These are phyloP conservation scores for Aulographum hederae DNA, from an alignment of 2,329 filamentous ascomycete species.

Conservation along the genomic window DNA sequence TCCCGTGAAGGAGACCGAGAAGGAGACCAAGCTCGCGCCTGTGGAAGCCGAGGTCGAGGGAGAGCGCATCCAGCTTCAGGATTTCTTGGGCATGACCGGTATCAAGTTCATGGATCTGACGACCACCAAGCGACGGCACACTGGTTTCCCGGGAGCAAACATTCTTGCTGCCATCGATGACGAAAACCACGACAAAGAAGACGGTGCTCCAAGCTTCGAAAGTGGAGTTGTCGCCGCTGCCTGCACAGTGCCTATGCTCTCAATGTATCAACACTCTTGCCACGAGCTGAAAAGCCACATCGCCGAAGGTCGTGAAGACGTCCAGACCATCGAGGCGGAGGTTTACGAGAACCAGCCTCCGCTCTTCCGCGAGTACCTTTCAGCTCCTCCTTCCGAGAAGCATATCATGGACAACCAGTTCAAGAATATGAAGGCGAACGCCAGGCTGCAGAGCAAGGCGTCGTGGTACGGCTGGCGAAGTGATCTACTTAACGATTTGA, in stretches of 20 bases:
- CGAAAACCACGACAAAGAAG: constrained; percentile 26
- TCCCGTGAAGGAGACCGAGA: too few relatives aligned
- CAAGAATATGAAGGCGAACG: constrained; percentile 90
- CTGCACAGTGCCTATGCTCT: constrained; percentile 81
- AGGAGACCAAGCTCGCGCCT: too few relatives aligned
- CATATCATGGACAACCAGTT: constrained; percentile 88
- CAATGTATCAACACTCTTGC: constrained; percentile 88
- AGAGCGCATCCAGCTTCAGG: constrained; percentile 62
- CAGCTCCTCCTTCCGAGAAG: constrained; percentile 67
- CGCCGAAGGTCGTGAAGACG: constrained; percentile 74
- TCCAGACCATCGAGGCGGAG: constrained; percentile 77
- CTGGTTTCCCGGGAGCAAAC: constrained; percentile 35
- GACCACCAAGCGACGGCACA: constrained; percentile 86
- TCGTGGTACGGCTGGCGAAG: constrained; percentile 98
- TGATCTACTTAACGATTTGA: constrained; percentile 68
- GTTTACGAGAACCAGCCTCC: constrained; percentile 81
- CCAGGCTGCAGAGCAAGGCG: constrained; percentile 75
- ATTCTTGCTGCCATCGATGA: constrained; percentile 13
- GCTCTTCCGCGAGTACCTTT: constrained; percentile 80
- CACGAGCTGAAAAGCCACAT: constrained; percentile 95
- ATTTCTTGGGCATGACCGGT: constrained; percentile 87
- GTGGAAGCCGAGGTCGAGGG: constrained; percentile 19
- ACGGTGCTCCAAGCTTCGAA: constrained; percentile 40
- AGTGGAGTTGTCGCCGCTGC: constrained; percentile 74
- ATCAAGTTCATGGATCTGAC: constrained; percentile 97